Conservation (phyloP, 2,329 filamentous ascomycete species). For the Sclerotinia minor region DNA sequence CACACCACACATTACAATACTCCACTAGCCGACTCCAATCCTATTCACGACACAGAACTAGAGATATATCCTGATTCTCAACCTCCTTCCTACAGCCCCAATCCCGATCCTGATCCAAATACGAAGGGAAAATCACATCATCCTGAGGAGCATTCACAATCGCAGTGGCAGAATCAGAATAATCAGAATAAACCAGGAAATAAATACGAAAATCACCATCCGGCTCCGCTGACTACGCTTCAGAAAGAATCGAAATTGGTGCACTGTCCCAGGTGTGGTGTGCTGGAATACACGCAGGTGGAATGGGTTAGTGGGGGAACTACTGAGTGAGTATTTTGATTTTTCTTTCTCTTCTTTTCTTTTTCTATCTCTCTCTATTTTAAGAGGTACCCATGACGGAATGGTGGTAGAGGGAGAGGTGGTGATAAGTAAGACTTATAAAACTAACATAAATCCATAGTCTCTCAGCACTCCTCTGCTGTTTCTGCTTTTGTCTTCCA, state of each 20-base stretch:
- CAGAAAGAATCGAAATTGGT: conserved; percentile 11
- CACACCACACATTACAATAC: too few species aligned
- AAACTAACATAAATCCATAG: too few species aligned
- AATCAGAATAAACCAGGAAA: background rate
- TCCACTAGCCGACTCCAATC: too few species aligned
- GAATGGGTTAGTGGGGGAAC: conserved; percentile 8
- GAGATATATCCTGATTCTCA: too few species aligned
- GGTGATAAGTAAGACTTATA: too few species aligned
- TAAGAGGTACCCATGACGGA: too few species aligned
- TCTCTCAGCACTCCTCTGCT: background rate
- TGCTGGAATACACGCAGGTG: background rate
- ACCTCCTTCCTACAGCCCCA: too few species aligned
- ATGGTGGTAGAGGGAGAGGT: too few species aligned
- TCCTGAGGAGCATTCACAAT: background rate
- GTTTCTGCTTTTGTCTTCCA: background rate
- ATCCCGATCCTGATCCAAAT: background rate
- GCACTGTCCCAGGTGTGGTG: background rate
- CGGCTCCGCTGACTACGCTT: background rate
- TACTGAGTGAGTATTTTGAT: background rate
- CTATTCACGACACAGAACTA: too few species aligned
- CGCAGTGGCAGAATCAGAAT: too few species aligned
- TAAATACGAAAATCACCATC: background rate
- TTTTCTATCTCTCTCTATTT: too few species aligned
- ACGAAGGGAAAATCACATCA: background rate
- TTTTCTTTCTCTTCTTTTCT: background rate